These are phyloP conservation scores for Alternaria solani DNA, from an alignment of 2,329 filamentous ascomycete genomes.

Conservation along the genomic window DNA sequence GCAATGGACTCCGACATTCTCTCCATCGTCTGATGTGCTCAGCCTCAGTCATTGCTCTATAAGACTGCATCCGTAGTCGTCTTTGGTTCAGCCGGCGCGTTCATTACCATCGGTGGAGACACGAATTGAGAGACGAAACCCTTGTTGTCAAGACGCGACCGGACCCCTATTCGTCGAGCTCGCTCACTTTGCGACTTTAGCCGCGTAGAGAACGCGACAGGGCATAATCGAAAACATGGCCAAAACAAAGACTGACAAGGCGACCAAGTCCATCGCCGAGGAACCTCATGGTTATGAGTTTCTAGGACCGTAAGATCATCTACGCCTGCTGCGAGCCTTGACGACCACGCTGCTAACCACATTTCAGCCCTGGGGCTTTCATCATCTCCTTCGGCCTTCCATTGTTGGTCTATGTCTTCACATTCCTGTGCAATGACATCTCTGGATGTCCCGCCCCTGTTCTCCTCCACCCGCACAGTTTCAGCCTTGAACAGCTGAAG, in stretches of 20 bases:
- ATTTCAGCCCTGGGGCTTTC: conserved; percentile 74
- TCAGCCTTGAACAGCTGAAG: conserved; percentile 78
- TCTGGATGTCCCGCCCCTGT: conserved; percentile 89
- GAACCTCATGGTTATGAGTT: conserved; percentile 52
- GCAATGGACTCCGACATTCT: conserved; percentile 21
- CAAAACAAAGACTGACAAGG: conserved; percentile 27
- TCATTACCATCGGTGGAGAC: not conserved
- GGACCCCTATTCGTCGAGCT: conserved; percentile 25
- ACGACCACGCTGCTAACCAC: conserved; percentile 20
- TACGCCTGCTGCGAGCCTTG: not conserved
- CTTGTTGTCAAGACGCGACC: conserved; percentile 14
- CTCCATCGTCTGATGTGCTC: conserved; percentile 30
- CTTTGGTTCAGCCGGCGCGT: conserved; percentile 11
- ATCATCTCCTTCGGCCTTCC: conserved; percentile 83
- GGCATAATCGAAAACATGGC: conserved; percentile 31
- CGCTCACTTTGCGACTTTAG: conserved; percentile 8
- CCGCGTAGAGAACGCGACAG: conserved; percentile 6
- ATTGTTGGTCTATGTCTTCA: conserved; percentile 77
- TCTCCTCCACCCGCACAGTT: conserved; percentile 73
- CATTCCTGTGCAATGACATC: conserved; percentile 90
- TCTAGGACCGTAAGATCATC: conserved; percentile 49
- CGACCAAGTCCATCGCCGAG: conserved; percentile 26
- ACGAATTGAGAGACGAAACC: not conserved
- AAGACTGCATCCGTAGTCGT: conserved; percentile 3
- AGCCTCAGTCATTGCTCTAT: conserved; percentile 18